Base-by-base conservation (phyloP, 1,284 basidiomycete genomes). In the Austroboletus novae-zelandiae region DNA sequence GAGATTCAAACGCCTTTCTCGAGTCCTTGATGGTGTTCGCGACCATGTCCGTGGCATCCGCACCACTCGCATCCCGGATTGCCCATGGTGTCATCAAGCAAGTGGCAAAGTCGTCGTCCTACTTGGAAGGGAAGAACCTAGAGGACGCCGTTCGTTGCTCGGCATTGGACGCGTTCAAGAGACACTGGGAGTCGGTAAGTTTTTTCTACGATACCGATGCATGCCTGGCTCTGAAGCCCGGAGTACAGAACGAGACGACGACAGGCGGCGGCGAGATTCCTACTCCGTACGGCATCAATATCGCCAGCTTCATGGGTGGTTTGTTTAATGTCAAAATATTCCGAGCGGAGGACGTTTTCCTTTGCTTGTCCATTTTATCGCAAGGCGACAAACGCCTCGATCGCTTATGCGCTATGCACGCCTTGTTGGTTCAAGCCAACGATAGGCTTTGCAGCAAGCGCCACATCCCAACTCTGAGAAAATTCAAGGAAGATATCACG, bases 361-460 rank as follows among this genome's bases (percentile, higher is more conserved):
- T 53, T 9, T 71, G 70, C 50, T 40, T 73, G 37, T 47, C 47
- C 17, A 40, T 61, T 10, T 51, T 71, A 0, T 18, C 48, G 15
- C 50, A 55, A 14, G 64, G 62, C 32, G 53, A 53, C 23, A 56
- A 53, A 30, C 17, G 51, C 30, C 51, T 61, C 27, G 61, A 58
- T 18, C 65, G 62, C 13, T 37, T 66, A 44, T 57, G 59, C 30
- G 66, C 63, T 6, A 67, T 69, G 51, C 66, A 65, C 9, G 68
- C 65, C 1, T 13, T 66, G 35, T 41, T 66, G 37, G 27, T 49
- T 27, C 61, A 57, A 45, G 57, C 67, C 32, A 66, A 68, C 46
- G 63, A 66, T 47, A 69, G 62, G 49, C 39, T 66, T n/a, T 70
- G 68, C 59, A 67, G 69, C 40, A 53, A 25, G n/a, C 62, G 56